Conservation (phyloP, 306 rosid species). For the Trichosanthes truncata region DNA sequence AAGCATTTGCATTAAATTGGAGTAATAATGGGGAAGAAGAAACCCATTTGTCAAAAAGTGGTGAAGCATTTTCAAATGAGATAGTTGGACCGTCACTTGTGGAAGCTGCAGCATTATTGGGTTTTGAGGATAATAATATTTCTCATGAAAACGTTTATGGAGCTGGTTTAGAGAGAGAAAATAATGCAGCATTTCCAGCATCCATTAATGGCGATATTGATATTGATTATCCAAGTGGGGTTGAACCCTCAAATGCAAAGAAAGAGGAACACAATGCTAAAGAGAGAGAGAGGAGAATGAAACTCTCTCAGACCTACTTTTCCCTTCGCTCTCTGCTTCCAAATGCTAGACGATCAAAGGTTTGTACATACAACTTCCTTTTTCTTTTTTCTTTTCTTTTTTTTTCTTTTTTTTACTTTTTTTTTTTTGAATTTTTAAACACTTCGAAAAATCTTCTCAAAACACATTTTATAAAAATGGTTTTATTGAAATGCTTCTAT, state of each 20-base stretch:
- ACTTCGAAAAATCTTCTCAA: too few species aligned
- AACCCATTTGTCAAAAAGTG: background rate
- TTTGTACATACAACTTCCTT: background rate
- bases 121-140: background rate
- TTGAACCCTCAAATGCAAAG: slow-evolving; percentile 5
- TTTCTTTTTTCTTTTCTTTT: background rate
- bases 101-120: background rate
- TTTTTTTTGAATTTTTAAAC: too few species aligned
- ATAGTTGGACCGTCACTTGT: background rate
- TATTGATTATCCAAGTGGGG: too few species aligned
- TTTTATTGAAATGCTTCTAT: too few species aligned
- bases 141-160: background rate
- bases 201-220: background rate
- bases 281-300: slow-evolving; percentile 10
- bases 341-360: slow-evolving; percentile 15
- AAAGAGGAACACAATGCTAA: slow-evolving; percentile 12
- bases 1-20: background rate
- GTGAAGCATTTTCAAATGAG: background rate
- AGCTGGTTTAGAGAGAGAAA: background rate
- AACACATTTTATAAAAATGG: too few species aligned
- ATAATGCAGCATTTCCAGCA: background rate
- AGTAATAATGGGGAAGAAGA: background rate
- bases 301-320: background rate
- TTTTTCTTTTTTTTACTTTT: too few species aligned
- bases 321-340: slow-evolving; percentile 8